Evolutionary conservation across 225 moss, liverwort and hornwort genomes (phyloP), one percentile per base, ranked within the genome.

Genomic region (Ulota crispa): DNA sequence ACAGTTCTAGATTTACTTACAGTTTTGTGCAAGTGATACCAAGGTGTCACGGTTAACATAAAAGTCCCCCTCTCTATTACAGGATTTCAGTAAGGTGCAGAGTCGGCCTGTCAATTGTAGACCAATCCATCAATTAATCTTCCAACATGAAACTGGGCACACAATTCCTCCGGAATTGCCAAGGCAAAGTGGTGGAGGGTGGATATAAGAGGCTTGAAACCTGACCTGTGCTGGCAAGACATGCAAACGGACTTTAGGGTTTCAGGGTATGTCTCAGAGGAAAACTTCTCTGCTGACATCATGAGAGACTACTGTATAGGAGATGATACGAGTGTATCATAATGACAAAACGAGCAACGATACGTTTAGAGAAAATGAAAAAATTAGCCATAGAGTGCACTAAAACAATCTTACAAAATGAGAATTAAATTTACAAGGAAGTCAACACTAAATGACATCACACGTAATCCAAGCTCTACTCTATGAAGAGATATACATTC

Each of bases 51-150:
- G 52, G 13, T 19, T 24, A 64, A 8, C 72, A 37, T 14, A 27
- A 36, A 80, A 34, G 18, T 19, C 20, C 13, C 36, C 62, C 19
- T 9, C 54, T 73, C 36, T 27, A 23, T 53, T 11, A 27, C 36
- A 37, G 3, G 64, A 27, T 53, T 14, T 14, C 53, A 52, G 62
- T 36, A 36, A 64, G 71, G 19, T 63, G 61, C 79, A 71, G 50
- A 70, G 70, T 9, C 61, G 16, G 63, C 63, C 19, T 63, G 72
- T 63, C 26, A n/a, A 13, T 34, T 12, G 14, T 1, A 36, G 61
- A 63, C 72, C 72, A 63, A 80, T 21, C 20, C 52, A 80, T 80
- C 63, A 63, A 80, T 72, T 6, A 63, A 27, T 72, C 59, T 50
- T 52, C 21, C 30, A 43, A 24, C 81, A 31, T n/a, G 73, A 65